Evolutionary conservation across 176 grass and related monocot genomes (phyloP).

Genomic region (Poa pratensis): DNA sequence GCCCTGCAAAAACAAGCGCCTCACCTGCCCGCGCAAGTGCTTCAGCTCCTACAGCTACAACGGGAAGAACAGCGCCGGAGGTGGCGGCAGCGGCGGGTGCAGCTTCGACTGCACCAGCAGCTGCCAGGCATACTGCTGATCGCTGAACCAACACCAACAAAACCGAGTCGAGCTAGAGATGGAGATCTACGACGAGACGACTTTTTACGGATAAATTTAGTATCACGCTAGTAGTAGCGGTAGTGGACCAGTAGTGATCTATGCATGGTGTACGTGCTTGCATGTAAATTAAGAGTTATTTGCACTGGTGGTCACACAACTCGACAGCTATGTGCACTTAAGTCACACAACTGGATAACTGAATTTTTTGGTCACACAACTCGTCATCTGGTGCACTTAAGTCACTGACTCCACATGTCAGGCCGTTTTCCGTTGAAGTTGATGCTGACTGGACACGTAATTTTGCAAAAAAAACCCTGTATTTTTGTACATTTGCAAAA

Average conservation of each 20-base stretch:
- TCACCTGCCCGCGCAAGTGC: conserved; percentile 61
- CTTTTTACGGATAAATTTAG: not conserved
- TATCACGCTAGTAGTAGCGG: not conserved
- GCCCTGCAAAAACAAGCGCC: conserved; percentile 52
- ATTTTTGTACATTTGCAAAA: too few relatives aligned
- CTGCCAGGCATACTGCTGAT: conserved; percentile 61
- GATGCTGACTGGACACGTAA: too few relatives aligned
- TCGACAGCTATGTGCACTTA: too few relatives aligned
- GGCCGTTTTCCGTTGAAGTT: too few relatives aligned
- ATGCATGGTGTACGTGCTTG: not conserved
- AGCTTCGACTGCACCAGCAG: conserved; percentile 61
- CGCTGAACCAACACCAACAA: not conserved
- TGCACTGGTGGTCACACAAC: too few relatives aligned
- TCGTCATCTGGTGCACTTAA: too few relatives aligned
- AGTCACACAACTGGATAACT: too few relatives aligned
- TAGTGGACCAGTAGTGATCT: not conserved
- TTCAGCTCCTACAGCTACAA: conserved; percentile 61
- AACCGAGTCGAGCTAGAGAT: not conserved
- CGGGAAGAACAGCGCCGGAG: conserved; percentile 49
- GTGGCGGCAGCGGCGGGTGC: conserved; percentile 60
- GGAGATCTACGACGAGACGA: not conserved
- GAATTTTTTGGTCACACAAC: too few relatives aligned
- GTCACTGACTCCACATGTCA: too few relatives aligned
- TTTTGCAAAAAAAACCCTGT: too few relatives aligned
- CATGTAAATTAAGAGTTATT: not conserved